Evolutionary conservation across 192 early-diverging fungal species (phyloP).

Genomic region (Entomortierella lignicola): DNA sequence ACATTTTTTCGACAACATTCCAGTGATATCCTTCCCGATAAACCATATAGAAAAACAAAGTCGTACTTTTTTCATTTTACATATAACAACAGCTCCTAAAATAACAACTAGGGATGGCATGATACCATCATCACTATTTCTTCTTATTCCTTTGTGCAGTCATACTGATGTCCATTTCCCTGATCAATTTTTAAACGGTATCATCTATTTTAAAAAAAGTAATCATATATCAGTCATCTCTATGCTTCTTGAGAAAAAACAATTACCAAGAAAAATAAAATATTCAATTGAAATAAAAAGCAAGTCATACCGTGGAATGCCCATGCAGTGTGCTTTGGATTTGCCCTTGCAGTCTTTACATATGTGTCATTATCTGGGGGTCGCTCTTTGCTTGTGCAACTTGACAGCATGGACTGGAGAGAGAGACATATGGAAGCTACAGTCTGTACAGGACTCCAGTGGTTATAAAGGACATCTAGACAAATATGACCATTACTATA

Average conservation of each 20-base stretch:
- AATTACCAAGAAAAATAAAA: not conserved
- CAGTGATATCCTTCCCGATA: too few species aligned
- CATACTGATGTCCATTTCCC: not conserved
- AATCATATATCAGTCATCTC: too few species aligned
- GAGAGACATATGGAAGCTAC: slow-evolving; percentile 90
- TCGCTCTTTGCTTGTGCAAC: slow-evolving; percentile 70
- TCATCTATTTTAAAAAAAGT: slow-evolving; percentile 21
- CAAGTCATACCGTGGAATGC: slow-evolving; percentile 61
- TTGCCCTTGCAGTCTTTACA: slow-evolving; percentile 60
- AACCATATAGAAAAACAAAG: too few species aligned
- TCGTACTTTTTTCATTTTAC: too few species aligned
- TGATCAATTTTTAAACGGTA: slow-evolving; percentile 18
- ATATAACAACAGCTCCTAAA: too few species aligned
- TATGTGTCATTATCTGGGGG: slow-evolving; percentile 70
- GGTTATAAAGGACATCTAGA: slow-evolving; percentile 92
- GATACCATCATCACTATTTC: not conserved
- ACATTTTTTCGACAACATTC: too few species aligned
- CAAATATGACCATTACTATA: slow-evolving; percentile 98
- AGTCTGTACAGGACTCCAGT: slow-evolving; percentile 95
- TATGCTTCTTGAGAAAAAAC: too few species aligned
- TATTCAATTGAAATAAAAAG: not conserved
- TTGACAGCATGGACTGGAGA: slow-evolving; percentile 92
- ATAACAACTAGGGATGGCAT: not conserved
- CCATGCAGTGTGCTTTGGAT: slow-evolving; percentile 71
- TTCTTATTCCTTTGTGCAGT: not conserved